Evolutionary conservation across 1,284 basidiomycete species (phyloP), one percentile per base, ranked within the genome.

Genomic region (Cronartium quercuum): DNA sequence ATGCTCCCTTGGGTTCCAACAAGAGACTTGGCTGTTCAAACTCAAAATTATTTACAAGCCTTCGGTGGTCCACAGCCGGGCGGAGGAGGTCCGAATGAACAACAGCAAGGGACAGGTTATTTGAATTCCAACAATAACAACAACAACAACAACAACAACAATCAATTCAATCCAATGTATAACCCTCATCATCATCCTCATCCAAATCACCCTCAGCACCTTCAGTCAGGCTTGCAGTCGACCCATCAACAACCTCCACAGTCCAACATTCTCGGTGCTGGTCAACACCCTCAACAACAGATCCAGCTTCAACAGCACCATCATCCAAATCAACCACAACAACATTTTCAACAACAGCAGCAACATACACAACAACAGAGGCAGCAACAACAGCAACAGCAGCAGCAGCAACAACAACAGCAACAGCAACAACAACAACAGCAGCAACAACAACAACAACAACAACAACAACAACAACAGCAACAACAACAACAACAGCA

Each of bases 401-500:
- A 75, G 21, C 71, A 69, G 60, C 57, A 21, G 57, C 67, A 37
- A 18, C 70, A 42, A n/a, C 42, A 55, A 60, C 63, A 38, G 3
- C 68, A 60, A 57, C 64, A 62, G 9, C 51, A 35, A 29, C 68
- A 58, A 21, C 29, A 24, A 5, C 61, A 34, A 3, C 74, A 61
- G 21, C 35, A 61, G 5, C 67, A 37, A 7, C 73, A 69, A 24
- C 79, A 74, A 9, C 78, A 78, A 55, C 77, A 75, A 42, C 76
- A 77, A 21, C 77, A 77, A 42, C 66, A 63, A 15, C 76, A 77
- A 51, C 77, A 78, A 65, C 84, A 83, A 66, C 84, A 87, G 65
- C 86, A 87, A 78, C 55, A 57, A 10, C 76, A 77, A 41, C 86
- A 86, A 77, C 83, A 84, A 51, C 87, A 85, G 64, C 83, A 83